A percentile compares a stretch with the other conserved stretches of the same genome.
phyloP scores from a whole-genome alignment of 2,329 filamentous ascomycete genomes.

The Sporothrix curviconia region DNA sequence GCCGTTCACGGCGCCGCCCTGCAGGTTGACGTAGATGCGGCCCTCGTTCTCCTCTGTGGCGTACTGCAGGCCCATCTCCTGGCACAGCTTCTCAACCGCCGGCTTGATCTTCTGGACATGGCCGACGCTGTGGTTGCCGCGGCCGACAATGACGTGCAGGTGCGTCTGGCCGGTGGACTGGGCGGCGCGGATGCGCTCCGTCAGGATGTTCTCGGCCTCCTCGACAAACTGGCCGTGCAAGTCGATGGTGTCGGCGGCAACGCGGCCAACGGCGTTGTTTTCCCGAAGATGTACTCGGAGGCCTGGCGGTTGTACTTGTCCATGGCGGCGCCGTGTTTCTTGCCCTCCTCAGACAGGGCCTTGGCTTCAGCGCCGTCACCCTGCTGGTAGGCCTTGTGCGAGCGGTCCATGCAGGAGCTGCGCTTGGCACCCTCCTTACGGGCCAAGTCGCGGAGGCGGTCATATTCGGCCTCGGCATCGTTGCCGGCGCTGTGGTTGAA shows the following conservation, averaged over 20 bases:
- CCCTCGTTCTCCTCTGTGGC: conserved; percentile 84
- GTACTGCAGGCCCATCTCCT: conserved; percentile 74
- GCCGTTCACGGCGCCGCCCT: conserved; percentile 56
- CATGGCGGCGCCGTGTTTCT: conserved; percentile 75
- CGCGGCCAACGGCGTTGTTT: conserved; percentile 75
- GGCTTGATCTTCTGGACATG: conserved; percentile 94
- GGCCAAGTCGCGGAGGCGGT: conserved; percentile 78
- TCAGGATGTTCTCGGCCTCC: conserved; percentile 86
- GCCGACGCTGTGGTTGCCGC: conserved; percentile 77
- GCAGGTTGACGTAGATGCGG: conserved; percentile 79
- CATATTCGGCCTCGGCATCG: conserved; percentile 78
- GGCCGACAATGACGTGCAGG: conserved; percentile 92
- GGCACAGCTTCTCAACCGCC: conserved; percentile 81
- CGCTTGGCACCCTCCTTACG: conserved; percentile 74
- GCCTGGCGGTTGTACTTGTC: conserved; percentile 87
- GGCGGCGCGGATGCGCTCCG: conserved; percentile 76
- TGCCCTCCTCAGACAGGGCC: conserved; percentile 75
- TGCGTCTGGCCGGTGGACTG: conserved; percentile 67
- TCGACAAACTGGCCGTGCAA: conserved; percentile 92
- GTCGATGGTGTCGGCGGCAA: conserved; percentile 79
- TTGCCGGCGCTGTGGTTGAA: conserved; percentile 65
- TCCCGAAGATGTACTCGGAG: conserved; percentile 89
- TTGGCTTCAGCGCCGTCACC: conserved; percentile 84
- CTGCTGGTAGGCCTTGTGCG: conserved; percentile 70
- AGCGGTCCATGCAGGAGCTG: conserved; percentile 65